These are phyloP conservation scores for Chlamydomonas sp. DNA, from an alignment of 139 green algal genomes.

Conservation along the genomic window DNA sequence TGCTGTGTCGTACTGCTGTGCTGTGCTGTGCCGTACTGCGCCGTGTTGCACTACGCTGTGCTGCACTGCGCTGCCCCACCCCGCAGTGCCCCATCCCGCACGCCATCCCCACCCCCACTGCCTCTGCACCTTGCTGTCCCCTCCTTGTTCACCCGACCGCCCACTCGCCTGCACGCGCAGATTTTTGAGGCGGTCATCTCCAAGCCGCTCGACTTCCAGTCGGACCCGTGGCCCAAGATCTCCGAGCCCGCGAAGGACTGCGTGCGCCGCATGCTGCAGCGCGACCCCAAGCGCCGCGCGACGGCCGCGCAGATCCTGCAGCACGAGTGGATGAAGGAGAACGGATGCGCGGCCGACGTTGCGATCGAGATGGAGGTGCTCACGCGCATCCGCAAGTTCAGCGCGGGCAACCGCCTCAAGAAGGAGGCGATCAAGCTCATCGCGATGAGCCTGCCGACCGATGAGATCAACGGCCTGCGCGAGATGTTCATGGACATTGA, in stretches of 20 bases:
- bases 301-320: conserved; percentile 73
- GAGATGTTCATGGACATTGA: conserved; percentile 89
- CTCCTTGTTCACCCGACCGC: too few relatives aligned
- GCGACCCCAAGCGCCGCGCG: conserved; percentile 72
- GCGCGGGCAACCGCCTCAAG: conserved; percentile 94
- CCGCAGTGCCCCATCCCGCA: too few relatives aligned
- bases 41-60: too few relatives aligned
- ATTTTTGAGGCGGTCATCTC: conserved; percentile 74
- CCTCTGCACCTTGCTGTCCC: too few relatives aligned
- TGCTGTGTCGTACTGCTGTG: too few relatives aligned
- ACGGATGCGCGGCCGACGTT: conserved; percentile 62
- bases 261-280: conserved; percentile 71
- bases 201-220: conserved; percentile 60
- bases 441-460: conserved; percentile 67
- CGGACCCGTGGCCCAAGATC: conserved; percentile 69
- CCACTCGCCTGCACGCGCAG: conserved; percentile 23
- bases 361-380: conserved; percentile 65
- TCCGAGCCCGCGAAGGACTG: conserved; percentile 71
- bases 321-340: conserved; percentile 88
- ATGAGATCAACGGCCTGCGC: conserved; percentile 85
- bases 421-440: conserved; percentile 92
- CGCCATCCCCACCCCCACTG: too few relatives aligned
- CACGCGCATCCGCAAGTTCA: conserved; percentile 82
- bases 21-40: too few relatives aligned
- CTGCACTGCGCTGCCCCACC: too few relatives aligned